phyloP scores from a whole-genome alignment of 169 alveolate genomes.

The Besnoitia besnoiti region DNA sequence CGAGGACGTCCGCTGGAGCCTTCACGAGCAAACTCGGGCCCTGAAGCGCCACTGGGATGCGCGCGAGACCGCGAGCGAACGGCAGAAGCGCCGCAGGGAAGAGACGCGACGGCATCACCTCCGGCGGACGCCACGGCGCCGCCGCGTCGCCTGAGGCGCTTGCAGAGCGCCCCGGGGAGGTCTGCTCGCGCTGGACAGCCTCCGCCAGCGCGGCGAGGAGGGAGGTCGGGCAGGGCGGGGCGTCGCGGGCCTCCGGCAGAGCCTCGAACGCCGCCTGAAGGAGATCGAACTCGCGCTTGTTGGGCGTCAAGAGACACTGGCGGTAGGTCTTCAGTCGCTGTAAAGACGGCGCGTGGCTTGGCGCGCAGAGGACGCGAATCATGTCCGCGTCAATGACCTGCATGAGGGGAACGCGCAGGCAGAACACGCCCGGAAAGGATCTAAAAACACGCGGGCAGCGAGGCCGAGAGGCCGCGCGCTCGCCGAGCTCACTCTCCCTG shows the following conservation, averaged over 20 bases:
- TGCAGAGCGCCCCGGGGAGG: not conserved
- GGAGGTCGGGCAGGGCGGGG: not conserved
- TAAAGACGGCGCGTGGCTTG: conserved; percentile 21
- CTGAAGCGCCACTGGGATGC: not conserved
- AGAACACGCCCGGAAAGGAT: not conserved
- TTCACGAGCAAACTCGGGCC: conserved; percentile 56
- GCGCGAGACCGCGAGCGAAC: not conserved
- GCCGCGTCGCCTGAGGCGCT: not conserved
- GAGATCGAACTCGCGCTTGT: conserved; percentile 41
- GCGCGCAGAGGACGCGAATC: conserved; percentile 55
- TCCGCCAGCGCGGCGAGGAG: not conserved
- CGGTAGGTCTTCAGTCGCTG: conserved; percentile 31
- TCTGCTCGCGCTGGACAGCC: not conserved
- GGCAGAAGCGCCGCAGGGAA: conserved; percentile 1
- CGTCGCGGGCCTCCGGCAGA: not conserved
- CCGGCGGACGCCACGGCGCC: not conserved
- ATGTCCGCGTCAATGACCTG: conserved; percentile 64
- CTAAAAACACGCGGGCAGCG: too few relatives aligned
- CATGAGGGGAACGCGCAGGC: not conserved
- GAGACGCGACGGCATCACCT: not conserved
- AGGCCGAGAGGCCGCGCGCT: too few relatives aligned
- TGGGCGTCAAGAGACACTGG: conserved; percentile 40
- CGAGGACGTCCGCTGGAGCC: conserved; percentile 50
- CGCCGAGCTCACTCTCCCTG: too few relatives aligned
- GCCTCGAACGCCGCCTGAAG: conserved; percentile 31